Evolutionary conservation across 129 eudicot species (phyloP), one percentile per base, ranked within the genome.

Genomic region (Artemisia annua): DNA sequence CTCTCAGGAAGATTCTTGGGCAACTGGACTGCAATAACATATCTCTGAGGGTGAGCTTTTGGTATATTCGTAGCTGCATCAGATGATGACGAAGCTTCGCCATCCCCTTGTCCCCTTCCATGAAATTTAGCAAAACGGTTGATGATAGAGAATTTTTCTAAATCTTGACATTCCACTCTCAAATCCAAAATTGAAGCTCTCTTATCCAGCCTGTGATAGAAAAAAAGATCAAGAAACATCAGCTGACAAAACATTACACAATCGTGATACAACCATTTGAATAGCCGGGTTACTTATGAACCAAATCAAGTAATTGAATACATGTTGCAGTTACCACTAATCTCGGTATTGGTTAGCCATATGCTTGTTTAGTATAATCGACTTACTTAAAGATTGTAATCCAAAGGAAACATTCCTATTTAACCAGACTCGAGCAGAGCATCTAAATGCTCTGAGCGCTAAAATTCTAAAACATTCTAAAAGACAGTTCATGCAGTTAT

Each of bases 1-100:
- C 86, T 81, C 57, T 87, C 96, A 1, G 98, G 96, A 49, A 93
- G 87, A 80, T 73, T 86, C 79, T 83, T 81, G 67, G 98, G 96
- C 81, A 85, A 53, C 9, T 88, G 82, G 60, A 80, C 71, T 48
- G 98, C 96, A 54, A 81, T 73, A 14, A 93, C 95, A 77, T 87
- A 84, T 89, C 95, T 87, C 64, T 91, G 95, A 1, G 86, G 86
- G 63, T 3, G 22, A 8, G 89, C 74, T 63, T 77, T 92, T 5
- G 73, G 89, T 51, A 67, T 48, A 59, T 62, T 75, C 72, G 89
- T 76, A 46, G 82, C 71, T 48, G 83, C 75, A 68, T 81, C 83
- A 5, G 87, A 81, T 20, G 91, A 87, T 58, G 97, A 87, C 54
- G 97, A 66, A 58, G 83, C 72, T 75, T 88, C 92, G 68, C 74